A percentile compares a stretch with the other conserved stretches of the same genome.
phyloP scores from a whole-genome alignment of 1,284 basidiomycete genomes.

The Vanrija humicola region DNA sequence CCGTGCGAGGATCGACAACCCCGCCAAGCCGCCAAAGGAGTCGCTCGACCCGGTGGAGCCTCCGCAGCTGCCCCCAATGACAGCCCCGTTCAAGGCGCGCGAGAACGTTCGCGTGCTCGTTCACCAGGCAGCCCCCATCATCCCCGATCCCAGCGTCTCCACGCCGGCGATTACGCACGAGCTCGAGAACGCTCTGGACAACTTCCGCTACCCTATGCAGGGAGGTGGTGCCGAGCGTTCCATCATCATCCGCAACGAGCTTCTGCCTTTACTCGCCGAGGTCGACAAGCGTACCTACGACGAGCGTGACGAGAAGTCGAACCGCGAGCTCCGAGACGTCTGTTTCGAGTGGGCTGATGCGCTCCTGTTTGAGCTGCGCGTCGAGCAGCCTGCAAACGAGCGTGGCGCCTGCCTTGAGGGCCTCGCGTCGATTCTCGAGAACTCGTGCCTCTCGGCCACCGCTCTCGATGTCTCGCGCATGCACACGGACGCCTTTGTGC shows the following conservation, averaged over 20 bases:
- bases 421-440: slow-evolving; percentile 51
- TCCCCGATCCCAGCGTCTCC: slow-evolving; percentile 22
- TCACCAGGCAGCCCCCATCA: slow-evolving; percentile 16
- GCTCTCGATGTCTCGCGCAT: slow-evolving; percentile 40
- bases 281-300: slow-evolving; percentile 41
- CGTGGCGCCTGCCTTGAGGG: slow-evolving; percentile 53
- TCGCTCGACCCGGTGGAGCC: slow-evolving; percentile 9
- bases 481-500: slow-evolving; percentile 42
- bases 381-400: slow-evolving; percentile 50
- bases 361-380: slow-evolving; percentile 43
- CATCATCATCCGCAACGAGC: slow-evolving; percentile 39
- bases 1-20: slow-evolving; percentile 9
- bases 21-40: slow-evolving; percentile 14
- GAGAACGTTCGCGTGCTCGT: slow-evolving; percentile 1
- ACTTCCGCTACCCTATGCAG: slow-evolving; percentile 32
- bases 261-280: slow-evolving; percentile 41
- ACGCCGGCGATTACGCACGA: slow-evolving; percentile 26
- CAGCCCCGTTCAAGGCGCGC: slow-evolving; percentile 16
- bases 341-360: slow-evolving; percentile 47
- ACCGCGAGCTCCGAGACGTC: slow-evolving; percentile 33
- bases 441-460: slow-evolving; percentile 43
- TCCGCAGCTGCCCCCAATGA: slow-evolving; percentile 9
- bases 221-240: slow-evolving; percentile 36
- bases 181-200: slow-evolving; percentile 25
- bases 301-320: slow-evolving; percentile 24